Conservation (phyloP, 2,329 filamentous ascomycete genomes). For the Capronia epimyces region DNA sequence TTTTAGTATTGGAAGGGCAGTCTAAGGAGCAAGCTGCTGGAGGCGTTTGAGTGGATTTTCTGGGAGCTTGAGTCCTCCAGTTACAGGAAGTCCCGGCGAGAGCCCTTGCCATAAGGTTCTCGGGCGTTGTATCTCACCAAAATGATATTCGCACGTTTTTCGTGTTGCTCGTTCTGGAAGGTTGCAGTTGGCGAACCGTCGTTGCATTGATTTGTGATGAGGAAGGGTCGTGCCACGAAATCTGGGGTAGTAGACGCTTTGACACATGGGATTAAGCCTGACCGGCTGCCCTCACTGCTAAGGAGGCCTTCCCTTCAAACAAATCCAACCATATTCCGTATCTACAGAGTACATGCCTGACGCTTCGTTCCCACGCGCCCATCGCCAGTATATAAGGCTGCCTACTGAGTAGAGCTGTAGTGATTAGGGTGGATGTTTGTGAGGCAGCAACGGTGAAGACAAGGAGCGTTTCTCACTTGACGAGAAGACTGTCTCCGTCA, state of each 20-base stretch:
- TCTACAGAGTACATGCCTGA: too few relatives aligned
- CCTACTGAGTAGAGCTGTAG: too few relatives aligned
- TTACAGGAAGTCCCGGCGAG: neutral
- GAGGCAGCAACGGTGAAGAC: too few relatives aligned
- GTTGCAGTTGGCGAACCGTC: neutral
- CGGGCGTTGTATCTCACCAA: conserved; percentile 2
- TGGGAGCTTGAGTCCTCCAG: conserved; percentile 10
- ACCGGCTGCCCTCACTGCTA: too few relatives aligned
- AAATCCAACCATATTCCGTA: too few relatives aligned
- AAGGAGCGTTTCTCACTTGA: too few relatives aligned
- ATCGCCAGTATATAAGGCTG: too few relatives aligned
- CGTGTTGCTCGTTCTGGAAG: neutral
- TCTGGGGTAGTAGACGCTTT: neutral
- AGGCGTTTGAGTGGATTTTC: conserved; percentile 14
- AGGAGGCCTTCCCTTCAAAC: too few relatives aligned
- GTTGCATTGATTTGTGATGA: neutral
- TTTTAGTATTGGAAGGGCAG: conserved; percentile 14
- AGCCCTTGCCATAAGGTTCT: neutral
- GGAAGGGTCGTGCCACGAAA: neutral
- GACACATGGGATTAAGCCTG: too few relatives aligned
- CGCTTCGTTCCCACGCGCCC: too few relatives aligned
- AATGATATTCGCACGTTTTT: conserved; percentile 7
- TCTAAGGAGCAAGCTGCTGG: conserved; percentile 6
- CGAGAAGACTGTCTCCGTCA: too few relatives aligned
- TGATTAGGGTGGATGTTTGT: too few relatives aligned